These are phyloP conservation scores for Fistulinella staudtii DNA, from an alignment of 1,284 basidiomycete genomes.

Conservation along the genomic window DNA sequence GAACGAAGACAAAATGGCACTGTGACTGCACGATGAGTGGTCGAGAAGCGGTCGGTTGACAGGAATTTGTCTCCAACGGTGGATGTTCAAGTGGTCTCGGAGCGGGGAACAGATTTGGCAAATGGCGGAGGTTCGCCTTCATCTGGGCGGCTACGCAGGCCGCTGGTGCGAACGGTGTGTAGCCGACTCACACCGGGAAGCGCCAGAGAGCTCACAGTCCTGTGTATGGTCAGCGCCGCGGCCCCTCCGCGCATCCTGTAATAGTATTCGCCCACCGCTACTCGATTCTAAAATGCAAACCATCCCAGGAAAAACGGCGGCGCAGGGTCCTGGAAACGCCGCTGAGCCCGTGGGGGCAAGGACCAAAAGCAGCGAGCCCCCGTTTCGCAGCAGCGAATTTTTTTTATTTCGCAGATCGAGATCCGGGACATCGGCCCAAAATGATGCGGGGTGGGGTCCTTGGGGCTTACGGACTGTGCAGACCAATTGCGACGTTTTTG, in stretches of 20 bases:
- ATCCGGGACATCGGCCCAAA: constrained; percentile 26
- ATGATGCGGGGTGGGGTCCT: constrained; percentile 20
- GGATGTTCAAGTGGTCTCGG: background rate
- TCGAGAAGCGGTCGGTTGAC: no score
- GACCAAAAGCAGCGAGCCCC: constrained; percentile 27
- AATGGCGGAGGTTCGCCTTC: background rate
- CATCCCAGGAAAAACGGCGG: constrained; percentile 10
- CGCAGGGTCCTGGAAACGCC: constrained; percentile 29
- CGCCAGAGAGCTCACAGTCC: background rate
- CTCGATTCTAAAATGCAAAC: no score
- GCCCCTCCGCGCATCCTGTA: constrained; percentile 22
- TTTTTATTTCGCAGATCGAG: constrained; percentile 23
- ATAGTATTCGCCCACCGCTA: no score
- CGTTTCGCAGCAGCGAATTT: constrained; percentile 29
- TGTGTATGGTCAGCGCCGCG: constrained; percentile 22
- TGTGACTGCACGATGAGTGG: no score
- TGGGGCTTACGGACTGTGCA: constrained; percentile 13
- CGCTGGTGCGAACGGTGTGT: background rate
- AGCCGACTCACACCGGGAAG: no score
- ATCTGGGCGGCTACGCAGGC: background rate
- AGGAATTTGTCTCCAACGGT: constrained; percentile 1
- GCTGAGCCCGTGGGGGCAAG: constrained; percentile 24
- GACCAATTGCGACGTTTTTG: constrained; percentile 5
- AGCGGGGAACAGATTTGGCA: background rate
- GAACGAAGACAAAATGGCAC: background rate